Percentiles rank a stretch among this genome's conserved stretches.
phyloP scores from a whole-genome alignment of 2,329 filamentous ascomycete genomes.

The Colletotrichum graminicola region DNA sequence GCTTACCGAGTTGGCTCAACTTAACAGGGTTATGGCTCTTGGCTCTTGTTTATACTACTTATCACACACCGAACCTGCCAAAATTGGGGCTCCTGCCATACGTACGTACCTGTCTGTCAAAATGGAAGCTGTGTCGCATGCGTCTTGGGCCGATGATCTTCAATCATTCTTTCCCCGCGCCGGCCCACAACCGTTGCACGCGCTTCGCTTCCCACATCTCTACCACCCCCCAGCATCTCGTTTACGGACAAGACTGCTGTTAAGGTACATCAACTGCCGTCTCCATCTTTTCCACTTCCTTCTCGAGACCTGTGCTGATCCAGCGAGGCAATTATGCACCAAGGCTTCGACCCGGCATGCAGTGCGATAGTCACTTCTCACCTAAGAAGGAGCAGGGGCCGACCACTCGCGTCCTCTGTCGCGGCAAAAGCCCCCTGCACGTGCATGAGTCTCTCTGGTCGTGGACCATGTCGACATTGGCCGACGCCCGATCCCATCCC shows the following conservation, averaged over 20 bases:
- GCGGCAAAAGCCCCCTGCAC: slow-evolving; percentile 23
- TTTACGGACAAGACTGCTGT: slow-evolving; percentile 11
- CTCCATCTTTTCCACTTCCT: slow-evolving; percentile 9
- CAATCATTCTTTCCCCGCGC: slow-evolving; percentile 22
- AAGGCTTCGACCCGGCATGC: slow-evolving; percentile 15
- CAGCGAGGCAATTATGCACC: slow-evolving; percentile 18
- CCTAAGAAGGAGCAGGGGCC: slow-evolving; percentile 2
- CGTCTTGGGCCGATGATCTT: slow-evolving; percentile 25
- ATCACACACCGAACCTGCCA: slow-evolving; percentile 21
- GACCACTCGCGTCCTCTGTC: slow-evolving; percentile 13
- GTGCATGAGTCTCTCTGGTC: slow-evolving; percentile 24
- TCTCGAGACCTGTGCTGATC: slow-evolving; percentile 18
- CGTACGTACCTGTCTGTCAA: background rate
- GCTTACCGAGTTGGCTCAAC: background rate
- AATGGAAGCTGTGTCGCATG: slow-evolving; percentile 12
- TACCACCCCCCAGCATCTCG: slow-evolving; percentile 30
- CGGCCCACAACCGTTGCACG: slow-evolving; percentile 30
- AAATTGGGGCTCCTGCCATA: too few relatives aligned
- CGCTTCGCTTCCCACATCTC: slow-evolving; percentile 38
- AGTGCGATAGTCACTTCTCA: slow-evolving; percentile 21
- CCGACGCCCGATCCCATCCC: slow-evolving; percentile 28
- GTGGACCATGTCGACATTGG: slow-evolving; percentile 35
- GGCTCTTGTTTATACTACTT: slow-evolving; percentile 10
- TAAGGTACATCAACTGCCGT: slow-evolving; percentile 25
- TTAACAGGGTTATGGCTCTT: background rate